A percentile compares a stretch with the other conserved stretches of the same genome.
Conservation (phyloP, 1,284 basidiomycete species). For the Fomitopsis betulina region DNA sequence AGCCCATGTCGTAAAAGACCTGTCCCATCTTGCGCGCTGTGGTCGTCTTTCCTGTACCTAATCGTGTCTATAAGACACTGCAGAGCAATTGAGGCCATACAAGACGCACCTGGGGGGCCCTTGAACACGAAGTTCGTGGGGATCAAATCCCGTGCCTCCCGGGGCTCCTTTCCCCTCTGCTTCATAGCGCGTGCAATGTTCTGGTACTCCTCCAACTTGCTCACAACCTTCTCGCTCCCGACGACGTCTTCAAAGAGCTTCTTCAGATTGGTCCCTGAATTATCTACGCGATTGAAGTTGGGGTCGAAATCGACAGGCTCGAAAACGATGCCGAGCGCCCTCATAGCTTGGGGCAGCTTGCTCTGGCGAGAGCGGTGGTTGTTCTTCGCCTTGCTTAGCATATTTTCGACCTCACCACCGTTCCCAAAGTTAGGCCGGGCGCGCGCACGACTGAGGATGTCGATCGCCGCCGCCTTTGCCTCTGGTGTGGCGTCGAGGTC, state of each 20-base stretch:
- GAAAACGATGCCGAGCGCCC: constrained; percentile 40
- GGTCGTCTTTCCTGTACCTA: constrained; percentile 40
- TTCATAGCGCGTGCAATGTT: constrained; percentile 42
- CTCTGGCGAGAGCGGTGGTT: constrained; percentile 42
- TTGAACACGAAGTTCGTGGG: constrained; percentile 70
- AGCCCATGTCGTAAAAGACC: constrained; percentile 65
- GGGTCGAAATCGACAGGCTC: constrained; percentile 61
- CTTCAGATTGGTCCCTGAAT: constrained; percentile 45
- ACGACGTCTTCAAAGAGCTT: constrained; percentile 59
- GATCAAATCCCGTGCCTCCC: constrained; percentile 35
- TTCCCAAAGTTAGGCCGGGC: constrained; percentile 66
- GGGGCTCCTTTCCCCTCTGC: constrained; percentile 23
- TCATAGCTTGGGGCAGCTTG: constrained; percentile 25
- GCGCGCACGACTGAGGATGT: constrained; percentile 44
- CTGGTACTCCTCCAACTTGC: constrained; percentile 47
- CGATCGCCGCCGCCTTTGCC: constrained; percentile 53
- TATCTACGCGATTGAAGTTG: constrained; percentile 42
- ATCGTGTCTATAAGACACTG: no score
- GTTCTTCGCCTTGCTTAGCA: constrained; percentile 49
- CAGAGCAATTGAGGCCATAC: not conserved
- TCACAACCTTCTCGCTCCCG: constrained; percentile 50
- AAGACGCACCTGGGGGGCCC: constrained; percentile 54
- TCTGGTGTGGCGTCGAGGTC: constrained; percentile 50
- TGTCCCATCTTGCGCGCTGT: constrained; percentile 40
- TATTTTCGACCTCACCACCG: constrained; percentile 63